phyloP scores from a whole-genome alignment of 2,329 filamentous ascomycete genomes.

The Fulvia fulva region DNA sequence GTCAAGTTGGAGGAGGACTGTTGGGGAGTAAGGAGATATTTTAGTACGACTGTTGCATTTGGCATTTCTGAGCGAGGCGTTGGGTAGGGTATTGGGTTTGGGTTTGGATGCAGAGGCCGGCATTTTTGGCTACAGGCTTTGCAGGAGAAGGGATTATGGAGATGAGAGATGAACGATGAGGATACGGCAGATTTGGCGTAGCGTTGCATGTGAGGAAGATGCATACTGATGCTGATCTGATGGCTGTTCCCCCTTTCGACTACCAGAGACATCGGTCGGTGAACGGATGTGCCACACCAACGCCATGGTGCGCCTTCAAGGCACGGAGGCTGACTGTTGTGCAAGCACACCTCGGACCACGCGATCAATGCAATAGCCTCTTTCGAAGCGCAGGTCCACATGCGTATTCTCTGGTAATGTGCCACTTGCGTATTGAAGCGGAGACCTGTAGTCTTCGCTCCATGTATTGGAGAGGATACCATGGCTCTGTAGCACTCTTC shows the following conservation, averaged over 20 bases:
- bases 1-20: not conserved
- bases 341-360: not conserved
- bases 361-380: not conserved
- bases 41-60: not conserved
- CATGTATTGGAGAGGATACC: too few species aligned
- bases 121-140: not conserved
- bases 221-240: too few species aligned
- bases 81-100: not conserved
- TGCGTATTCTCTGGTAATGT: too few species aligned
- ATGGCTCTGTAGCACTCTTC: too few species aligned
- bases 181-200: not conserved
- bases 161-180: not conserved
- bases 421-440: too few species aligned
- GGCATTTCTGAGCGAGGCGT: not conserved
- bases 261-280: too few species aligned
- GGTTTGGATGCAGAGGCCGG: not conserved
- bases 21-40: not conserved
- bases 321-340: not conserved
- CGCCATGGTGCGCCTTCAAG: too few species aligned
- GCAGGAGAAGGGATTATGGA: not conserved
- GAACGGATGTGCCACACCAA: too few species aligned
- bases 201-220: not conserved
- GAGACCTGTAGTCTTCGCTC: too few species aligned
- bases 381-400: not conserved
- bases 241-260: too few species aligned